Evolutionary conservation across 2,329 filamentous ascomycete genomes (phyloP).

Genomic region (Claviceps capensis): DNA sequence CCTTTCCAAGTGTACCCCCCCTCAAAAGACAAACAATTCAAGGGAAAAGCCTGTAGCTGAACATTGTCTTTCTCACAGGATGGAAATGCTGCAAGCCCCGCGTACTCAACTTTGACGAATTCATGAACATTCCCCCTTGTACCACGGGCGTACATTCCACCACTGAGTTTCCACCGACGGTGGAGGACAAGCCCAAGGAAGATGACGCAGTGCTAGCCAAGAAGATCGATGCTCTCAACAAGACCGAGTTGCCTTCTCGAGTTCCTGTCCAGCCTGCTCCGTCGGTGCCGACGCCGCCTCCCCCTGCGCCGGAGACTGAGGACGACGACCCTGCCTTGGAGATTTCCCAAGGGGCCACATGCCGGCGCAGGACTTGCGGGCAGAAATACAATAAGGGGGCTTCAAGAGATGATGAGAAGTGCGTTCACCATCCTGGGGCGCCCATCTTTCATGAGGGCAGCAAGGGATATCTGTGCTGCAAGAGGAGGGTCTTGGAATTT

Average conservation of each 20-base stretch:
- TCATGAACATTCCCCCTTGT: conserved; percentile 83
- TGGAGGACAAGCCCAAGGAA: conserved; percentile 42
- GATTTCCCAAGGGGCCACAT: conserved; percentile 61
- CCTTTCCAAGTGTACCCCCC: background rate
- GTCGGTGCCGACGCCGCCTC: conserved; percentile 37
- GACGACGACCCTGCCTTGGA: conserved; percentile 67
- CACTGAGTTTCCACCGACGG: conserved; percentile 53
- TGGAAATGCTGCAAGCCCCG: conserved; percentile 99
- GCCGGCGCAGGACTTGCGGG: conserved; percentile 66
- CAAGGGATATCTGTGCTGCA: conserved; percentile 97
- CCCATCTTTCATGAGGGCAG: conserved; percentile 96
- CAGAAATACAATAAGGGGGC: conserved; percentile 47
- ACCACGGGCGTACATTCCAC: conserved; percentile 87
- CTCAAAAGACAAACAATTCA: background rate
- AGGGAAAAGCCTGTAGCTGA: background rate
- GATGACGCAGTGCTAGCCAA: conserved; percentile 27
- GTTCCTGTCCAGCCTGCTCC: conserved; percentile 28
- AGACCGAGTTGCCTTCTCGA: conserved; percentile 24
- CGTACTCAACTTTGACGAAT: conserved; percentile 95
- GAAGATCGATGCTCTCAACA: conserved; percentile 39
- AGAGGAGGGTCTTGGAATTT: conserved; percentile 87
- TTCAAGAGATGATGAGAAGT: conserved; percentile 57
- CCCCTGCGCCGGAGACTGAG: conserved; percentile 63
- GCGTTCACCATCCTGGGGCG: conserved; percentile 75
- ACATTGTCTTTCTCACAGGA: conserved; percentile 36